Evolutionary conservation across 1,284 basidiomycete genomes (phyloP).

Genomic region (Apiotrichum mycotoxinovorans): DNA sequence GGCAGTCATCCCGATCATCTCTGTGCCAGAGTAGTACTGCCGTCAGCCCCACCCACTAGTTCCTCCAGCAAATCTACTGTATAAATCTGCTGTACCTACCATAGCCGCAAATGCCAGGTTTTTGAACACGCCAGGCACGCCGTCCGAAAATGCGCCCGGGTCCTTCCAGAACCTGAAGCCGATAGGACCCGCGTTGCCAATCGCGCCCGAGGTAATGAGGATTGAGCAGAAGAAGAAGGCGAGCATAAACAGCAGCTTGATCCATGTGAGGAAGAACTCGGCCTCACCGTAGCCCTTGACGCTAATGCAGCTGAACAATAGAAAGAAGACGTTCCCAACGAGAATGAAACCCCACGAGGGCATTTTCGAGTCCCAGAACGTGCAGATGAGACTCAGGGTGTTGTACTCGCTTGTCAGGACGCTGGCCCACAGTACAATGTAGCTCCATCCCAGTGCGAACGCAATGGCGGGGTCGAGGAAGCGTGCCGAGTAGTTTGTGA

Average conservation of each 20-base stretch:
- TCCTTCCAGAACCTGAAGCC: neutral
- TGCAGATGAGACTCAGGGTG: neutral
- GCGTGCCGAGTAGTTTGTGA: constrained; percentile 55
- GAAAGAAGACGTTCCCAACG: constrained; percentile 32
- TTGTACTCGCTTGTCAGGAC: constrained; percentile 1
- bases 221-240: constrained; percentile 1
- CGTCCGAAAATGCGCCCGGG: neutral
- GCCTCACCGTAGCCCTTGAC: constrained; percentile 39
- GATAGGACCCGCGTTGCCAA: neutral
- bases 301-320: constrained; percentile 46
- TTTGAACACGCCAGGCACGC: neutral
- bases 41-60: neutral
- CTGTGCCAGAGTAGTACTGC: constrained; percentile 27
- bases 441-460: constrained; percentile 32
- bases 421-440: neutral
- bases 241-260: constrained; percentile 1
- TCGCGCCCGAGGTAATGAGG: neutral
- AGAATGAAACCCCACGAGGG: neutral
- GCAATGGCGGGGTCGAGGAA: constrained; percentile 38
- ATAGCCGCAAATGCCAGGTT: constrained; percentile 57
- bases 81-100: constrained; percentile 51
- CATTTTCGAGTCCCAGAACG: neutral
- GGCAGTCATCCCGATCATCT: constrained; percentile 48
- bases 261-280: constrained; percentile 34
- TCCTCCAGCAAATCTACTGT: too few species aligned